Evolutionary conservation across 768 basidiomycete species (phyloP).

Genomic region (Arthromyces matolae): DNA sequence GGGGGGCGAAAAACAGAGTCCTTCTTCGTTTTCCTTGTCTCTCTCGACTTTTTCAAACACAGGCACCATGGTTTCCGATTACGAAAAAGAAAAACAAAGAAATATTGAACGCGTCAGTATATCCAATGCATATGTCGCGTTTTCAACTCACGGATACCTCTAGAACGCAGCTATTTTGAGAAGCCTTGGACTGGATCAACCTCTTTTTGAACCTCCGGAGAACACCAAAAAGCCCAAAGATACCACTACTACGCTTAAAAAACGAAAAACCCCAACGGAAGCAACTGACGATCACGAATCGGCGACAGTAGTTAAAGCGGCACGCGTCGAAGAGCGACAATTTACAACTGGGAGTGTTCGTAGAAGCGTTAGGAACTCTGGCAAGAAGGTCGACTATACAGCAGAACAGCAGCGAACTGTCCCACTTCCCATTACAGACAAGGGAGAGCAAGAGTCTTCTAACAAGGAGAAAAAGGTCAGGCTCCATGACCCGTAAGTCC

Average conservation of each 20-base stretch:
- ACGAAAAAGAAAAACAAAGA: slow-evolving; percentile 29
- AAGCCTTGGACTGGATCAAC: slow-evolving; percentile 42
- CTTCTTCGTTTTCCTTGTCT: slow-evolving; percentile 18
- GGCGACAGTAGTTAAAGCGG: slow-evolving; percentile 23
- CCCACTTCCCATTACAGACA: slow-evolving; percentile 36
- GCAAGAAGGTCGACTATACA: slow-evolving; percentile 54
- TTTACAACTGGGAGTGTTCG: slow-evolving; percentile 36
- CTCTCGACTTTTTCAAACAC: neutral
- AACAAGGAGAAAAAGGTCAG: slow-evolving; percentile 28
- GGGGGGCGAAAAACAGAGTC: neutral
- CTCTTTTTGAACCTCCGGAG: slow-evolving; percentile 42
- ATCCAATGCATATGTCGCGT: neutral
- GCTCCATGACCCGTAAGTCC: slow-evolving; percentile 48
- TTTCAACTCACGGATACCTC: neutral
- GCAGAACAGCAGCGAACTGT: slow-evolving; percentile 35
- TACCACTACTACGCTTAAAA: slow-evolving; percentile 32
- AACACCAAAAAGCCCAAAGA: slow-evolving; percentile 33
- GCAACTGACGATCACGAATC: slow-evolving; percentile 20
- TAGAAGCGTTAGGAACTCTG: slow-evolving; percentile 65
- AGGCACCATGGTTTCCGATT: slow-evolving; percentile 27
- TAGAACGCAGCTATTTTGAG: slow-evolving; percentile 44
- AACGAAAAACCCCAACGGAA: slow-evolving; percentile 44
- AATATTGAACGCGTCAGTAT: slow-evolving; percentile 31
- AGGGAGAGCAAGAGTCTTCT: slow-evolving; percentile 32
- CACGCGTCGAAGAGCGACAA: slow-evolving; percentile 24